These are phyloP conservation scores for Cladosporium sp. DNA, from an alignment of 2,329 filamentous ascomycete genomes.

Conservation along the genomic window DNA sequence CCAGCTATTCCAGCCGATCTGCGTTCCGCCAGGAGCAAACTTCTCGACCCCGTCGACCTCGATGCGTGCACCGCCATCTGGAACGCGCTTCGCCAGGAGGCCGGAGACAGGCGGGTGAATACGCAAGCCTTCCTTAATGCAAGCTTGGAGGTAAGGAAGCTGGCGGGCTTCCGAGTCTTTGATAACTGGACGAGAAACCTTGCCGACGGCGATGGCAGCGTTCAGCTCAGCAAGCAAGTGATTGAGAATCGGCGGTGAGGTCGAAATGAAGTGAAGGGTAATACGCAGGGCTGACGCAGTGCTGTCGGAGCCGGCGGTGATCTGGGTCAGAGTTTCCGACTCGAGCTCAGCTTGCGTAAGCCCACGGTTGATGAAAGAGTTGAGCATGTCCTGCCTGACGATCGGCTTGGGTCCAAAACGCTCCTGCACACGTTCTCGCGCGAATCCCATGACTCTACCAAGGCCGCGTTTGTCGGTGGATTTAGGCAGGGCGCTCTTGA, in stretches of 20 bases:
- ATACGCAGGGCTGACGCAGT: slow-evolving; percentile 53
- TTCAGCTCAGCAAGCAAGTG: slow-evolving; percentile 47
- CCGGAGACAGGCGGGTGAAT: slow-evolving; percentile 42
- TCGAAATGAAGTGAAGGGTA: slow-evolving; percentile 51
- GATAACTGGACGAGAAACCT: slow-evolving; percentile 44
- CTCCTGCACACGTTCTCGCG: slow-evolving; percentile 43
- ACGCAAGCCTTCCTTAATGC: slow-evolving; percentile 45
- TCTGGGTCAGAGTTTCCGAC: slow-evolving; percentile 43
- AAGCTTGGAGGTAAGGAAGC: slow-evolving; percentile 44
- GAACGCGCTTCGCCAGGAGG: slow-evolving; percentile 34
- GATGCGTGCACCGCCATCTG: slow-evolving; percentile 31
- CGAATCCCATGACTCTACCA: slow-evolving; percentile 39
- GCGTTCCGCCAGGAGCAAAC: slow-evolving; percentile 33
- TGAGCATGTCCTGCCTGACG: slow-evolving; percentile 50
- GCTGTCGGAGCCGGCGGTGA: slow-evolving; percentile 56
- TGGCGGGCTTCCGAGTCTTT: slow-evolving; percentile 42
- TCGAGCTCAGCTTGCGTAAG: slow-evolving; percentile 39
- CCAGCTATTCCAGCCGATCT: slow-evolving; percentile 38
- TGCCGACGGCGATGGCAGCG: slow-evolving; percentile 34
- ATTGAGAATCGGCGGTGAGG: slow-evolving; percentile 44
- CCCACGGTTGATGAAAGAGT: slow-evolving; percentile 47
- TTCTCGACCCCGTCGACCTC: slow-evolving; percentile 33
- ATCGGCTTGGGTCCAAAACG: slow-evolving; percentile 43
- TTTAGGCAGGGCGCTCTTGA: slow-evolving; percentile 41
- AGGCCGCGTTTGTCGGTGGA: slow-evolving; percentile 44